Percentiles rank a stretch among this genome's conserved stretches.
Evolutionary conservation across 371 early-diverging fungal genomes (phyloP).

Genomic region (Mortierella sp.): DNA sequence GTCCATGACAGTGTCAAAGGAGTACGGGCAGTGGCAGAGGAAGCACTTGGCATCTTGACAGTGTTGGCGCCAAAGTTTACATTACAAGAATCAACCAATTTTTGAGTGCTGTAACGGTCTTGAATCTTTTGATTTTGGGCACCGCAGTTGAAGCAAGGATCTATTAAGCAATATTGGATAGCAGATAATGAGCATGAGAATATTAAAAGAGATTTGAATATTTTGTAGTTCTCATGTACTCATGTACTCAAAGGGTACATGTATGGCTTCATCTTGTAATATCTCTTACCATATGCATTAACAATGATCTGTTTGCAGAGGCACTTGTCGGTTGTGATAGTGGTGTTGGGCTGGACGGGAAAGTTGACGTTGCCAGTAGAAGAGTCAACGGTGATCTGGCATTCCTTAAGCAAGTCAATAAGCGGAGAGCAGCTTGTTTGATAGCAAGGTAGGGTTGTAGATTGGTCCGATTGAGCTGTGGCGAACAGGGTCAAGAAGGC

Average conservation of each 20-base stretch:
- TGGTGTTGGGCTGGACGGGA: conserved; percentile 16
- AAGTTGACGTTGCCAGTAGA: conserved; percentile 38
- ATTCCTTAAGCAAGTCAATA: conserved; percentile 28
- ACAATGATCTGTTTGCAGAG: conserved; percentile 54
- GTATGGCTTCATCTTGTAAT: not conserved
- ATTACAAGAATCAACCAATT: conserved; percentile 44
- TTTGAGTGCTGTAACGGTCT: conserved; percentile 28
- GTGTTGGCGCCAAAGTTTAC: conserved; percentile 41
- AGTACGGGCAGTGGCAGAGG: conserved; percentile 29
- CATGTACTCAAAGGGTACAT: too few relatives aligned
- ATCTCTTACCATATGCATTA: conserved; percentile 35
- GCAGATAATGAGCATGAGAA: too few relatives aligned
- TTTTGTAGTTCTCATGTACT: too few relatives aligned
- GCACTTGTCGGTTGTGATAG: conserved; percentile 35
- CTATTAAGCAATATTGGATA: too few relatives aligned
- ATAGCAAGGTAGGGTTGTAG: conserved; percentile 42
- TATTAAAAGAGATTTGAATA: too few relatives aligned
- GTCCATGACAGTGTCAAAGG: conserved; percentile 15
- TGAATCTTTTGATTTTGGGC: conserved; percentile 39
- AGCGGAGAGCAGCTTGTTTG: conserved; percentile 33
- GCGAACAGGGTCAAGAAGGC: conserved; percentile 25
- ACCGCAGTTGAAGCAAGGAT: conserved; percentile 48
- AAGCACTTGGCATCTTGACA: conserved; percentile 43
- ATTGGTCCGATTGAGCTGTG: conserved; percentile 33
- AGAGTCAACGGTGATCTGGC: conserved; percentile 30